These are phyloP conservation scores for Yarrowia deformans DNA, from an alignment of 805 yeast species.

Conservation along the genomic window DNA sequence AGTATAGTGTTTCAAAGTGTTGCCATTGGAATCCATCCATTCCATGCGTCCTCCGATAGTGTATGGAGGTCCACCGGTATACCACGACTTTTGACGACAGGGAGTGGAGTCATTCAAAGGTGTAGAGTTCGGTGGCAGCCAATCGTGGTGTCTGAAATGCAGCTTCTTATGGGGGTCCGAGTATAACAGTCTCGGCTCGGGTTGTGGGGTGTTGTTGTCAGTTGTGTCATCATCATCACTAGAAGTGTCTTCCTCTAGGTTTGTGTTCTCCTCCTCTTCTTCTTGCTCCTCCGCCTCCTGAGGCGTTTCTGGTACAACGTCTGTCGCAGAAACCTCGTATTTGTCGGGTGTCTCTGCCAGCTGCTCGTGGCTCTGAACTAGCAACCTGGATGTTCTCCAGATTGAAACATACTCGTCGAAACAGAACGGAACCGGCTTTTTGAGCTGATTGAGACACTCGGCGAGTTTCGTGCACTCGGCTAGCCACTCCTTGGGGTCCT, in stretches of 20 bases:
- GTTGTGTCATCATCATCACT: background rate
- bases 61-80: constrained; percentile 17
- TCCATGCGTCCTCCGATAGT: constrained; percentile 4
- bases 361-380: constrained; percentile 1
- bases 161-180: background rate
- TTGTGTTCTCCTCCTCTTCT: background rate
- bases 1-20: background rate
- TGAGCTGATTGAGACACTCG: background rate
- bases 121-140: background rate
- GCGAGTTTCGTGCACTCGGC: background rate
- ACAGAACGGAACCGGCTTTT: background rate
- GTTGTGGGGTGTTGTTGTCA: background rate
- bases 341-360: background rate
- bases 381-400: background rate
- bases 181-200: background rate
- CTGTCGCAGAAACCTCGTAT: background rate
- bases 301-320: background rate
- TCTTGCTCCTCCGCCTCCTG: background rate
- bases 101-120: constrained; percentile 7
- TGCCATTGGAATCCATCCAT: background rate
- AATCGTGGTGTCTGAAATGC: background rate
- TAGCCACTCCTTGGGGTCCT: constrained; percentile 2
- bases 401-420: constrained; percentile 6
- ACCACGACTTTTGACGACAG: constrained; percentile 19
- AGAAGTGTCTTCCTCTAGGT: background rate